A percentile compares a stretch with the other conserved stretches of the same genome.
Evolutionary conservation across 129 eudicot species (phyloP).

Genomic region (Calendula officinalis): DNA sequence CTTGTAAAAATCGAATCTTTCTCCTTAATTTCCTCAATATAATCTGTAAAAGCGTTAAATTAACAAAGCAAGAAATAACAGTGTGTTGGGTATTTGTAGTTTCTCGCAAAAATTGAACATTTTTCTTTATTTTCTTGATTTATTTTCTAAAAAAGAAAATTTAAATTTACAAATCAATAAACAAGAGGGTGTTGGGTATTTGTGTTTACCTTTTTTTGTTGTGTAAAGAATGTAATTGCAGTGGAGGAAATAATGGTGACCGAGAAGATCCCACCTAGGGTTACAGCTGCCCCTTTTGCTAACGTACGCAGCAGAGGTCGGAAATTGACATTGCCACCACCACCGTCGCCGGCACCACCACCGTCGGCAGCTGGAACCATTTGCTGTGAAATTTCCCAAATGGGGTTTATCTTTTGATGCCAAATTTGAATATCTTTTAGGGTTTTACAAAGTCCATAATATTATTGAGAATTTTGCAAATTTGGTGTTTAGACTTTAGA

Average conservation of each 20-base stretch:
- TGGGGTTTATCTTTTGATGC: constrained; percentile 17
- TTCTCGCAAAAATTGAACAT: constrained; percentile 1
- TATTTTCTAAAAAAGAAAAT: neutral
- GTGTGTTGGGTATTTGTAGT: neutral
- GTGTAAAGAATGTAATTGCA: constrained; percentile 30
- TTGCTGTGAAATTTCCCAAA: constrained; percentile 44
- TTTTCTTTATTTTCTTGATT: too few relatives aligned
- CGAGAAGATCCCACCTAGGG: constrained; percentile 47
- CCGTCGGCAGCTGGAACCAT: constrained; percentile 44
- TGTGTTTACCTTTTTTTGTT: constrained; percentile 33
- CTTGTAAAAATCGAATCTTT: constrained; percentile 10
- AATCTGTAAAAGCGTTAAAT: neutral
- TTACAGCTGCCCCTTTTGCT: constrained; percentile 44
- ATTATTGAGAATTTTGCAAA: neutral
- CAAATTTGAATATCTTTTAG: neutral
- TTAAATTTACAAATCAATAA: constrained; percentile 1
- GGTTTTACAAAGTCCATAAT: neutral
- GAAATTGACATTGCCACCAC: constrained; percentile 19
- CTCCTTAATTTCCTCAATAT: neutral
- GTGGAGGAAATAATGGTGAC: constrained; percentile 37
- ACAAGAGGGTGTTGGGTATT: neutral
- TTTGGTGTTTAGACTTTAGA: neutral
- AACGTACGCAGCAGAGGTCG: constrained; percentile 32
- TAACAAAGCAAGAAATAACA: constrained; percentile 3
- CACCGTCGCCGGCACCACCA: constrained; percentile 14